A percentile compares a stretch with the other conserved stretches of the same genome.
These are phyloP conservation scores for Thalassiosira mediterranea DNA, from an alignment of 352 stramenopile species.

Conservation along the genomic window DNA sequence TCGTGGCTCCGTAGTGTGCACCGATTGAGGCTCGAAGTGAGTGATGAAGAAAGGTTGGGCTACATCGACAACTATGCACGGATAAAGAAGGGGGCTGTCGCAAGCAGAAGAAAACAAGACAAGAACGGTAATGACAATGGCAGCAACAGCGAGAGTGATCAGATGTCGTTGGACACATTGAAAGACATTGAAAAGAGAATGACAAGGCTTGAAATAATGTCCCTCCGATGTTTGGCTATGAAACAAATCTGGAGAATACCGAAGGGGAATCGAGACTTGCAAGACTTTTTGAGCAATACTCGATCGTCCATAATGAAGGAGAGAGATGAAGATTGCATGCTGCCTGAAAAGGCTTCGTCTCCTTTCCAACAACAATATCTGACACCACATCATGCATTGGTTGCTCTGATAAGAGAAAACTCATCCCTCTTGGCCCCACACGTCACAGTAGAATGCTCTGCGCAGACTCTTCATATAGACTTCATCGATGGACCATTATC, in stretches of 20 bases:
- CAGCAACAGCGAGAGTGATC: slow-evolving; percentile 4
- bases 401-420: slow-evolving; percentile 32
- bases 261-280: slow-evolving; percentile 29
- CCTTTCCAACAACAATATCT: slow-evolving; percentile 34
- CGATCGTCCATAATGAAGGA: slow-evolving; percentile 14
- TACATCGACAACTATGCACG: slow-evolving; percentile 41
- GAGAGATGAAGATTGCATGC: neutral
- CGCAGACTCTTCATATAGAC: slow-evolving; percentile 20
- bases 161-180: no score
- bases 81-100: slow-evolving; percentile 18
- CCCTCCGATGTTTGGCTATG: slow-evolving; percentile 43
- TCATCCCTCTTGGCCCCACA: slow-evolving; percentile 21
- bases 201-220: slow-evolving; percentile 41
- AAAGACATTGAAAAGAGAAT: slow-evolving; percentile 48
- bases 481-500: slow-evolving; percentile 5
- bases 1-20: slow-evolving; percentile 21
- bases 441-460: slow-evolving; percentile 18
- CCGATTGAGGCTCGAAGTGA: neutral
- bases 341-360: neutral
- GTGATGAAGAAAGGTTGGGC: slow-evolving; percentile 23
- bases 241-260: slow-evolving; percentile 32
- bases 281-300: slow-evolving; percentile 15
- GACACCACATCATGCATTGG: slow-evolving; percentile 36
- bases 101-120: neutral
- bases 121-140: neutral